Evolutionary conservation across 495 filamentous ascomycete genomes (phyloP).

Genomic region (Trichoderma asperelloides): DNA sequence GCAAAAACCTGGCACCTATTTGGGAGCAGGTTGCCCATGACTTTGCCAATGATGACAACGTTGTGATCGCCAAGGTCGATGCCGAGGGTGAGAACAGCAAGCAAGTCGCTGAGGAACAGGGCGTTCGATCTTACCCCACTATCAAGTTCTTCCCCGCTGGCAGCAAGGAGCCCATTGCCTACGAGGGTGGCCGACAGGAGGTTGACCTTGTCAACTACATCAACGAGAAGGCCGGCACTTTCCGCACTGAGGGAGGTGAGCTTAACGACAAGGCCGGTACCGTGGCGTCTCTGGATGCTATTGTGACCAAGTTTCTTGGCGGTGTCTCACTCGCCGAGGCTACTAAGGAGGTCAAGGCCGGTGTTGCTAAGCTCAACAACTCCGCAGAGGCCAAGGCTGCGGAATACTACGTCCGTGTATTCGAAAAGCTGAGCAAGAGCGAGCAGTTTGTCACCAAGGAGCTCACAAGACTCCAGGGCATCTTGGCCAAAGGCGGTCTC

Average conservation of each 20-base stretch:
- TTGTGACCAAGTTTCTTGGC: conserved; percentile 59
- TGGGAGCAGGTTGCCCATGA: conserved; percentile 84
- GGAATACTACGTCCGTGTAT: conserved; percentile 88
- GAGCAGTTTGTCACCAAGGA: conserved; percentile 79
- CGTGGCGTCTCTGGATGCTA: conserved; percentile 62
- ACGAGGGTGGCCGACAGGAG: conserved; percentile 72
- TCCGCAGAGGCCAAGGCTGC: conserved; percentile 58
- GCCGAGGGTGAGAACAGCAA: conserved; percentile 80
- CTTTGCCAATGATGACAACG: conserved; percentile 65
- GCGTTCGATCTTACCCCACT: conserved; percentile 80
- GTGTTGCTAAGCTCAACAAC: conserved; percentile 56
- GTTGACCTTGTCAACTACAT: conserved; percentile 69
- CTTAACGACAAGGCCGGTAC: conserved; percentile 76
- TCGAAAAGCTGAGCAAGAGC: conserved; percentile 71
- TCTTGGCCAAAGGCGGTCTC: conserved; percentile 78
- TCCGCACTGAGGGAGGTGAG: conserved; percentile 74
- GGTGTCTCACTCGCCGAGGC: conserved; percentile 49
- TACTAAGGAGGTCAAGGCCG: conserved; percentile 58
- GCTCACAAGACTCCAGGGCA: conserved; percentile 64
- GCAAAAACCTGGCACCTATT: conserved; percentile 84
- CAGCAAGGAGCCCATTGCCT: conserved; percentile 60
- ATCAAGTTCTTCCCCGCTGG: conserved; percentile 97
- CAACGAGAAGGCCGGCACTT: conserved; percentile 82
- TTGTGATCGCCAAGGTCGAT: conserved; percentile 91
- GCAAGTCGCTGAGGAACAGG: conserved; percentile 64